Percentiles rank a stretch among this genome's conserved stretches.
These are phyloP conservation scores for Heritiera littoralis DNA, from an alignment of 345 rosid species.

Conservation along the genomic window DNA sequence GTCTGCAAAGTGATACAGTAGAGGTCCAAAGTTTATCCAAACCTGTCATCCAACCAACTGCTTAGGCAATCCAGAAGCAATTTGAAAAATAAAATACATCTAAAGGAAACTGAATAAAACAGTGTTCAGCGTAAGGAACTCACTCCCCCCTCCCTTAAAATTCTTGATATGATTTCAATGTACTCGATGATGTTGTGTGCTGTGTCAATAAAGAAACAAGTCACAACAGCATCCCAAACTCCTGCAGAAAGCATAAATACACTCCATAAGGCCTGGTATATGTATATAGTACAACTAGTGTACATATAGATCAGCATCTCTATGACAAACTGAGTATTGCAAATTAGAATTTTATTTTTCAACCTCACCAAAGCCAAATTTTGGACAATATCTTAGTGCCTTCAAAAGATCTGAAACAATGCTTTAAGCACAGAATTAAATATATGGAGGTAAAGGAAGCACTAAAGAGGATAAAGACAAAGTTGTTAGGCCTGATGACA, in stretches of 20 bases:
- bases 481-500: too few species aligned
- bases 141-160: conserved; percentile 94
- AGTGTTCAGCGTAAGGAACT: conserved; percentile 30
- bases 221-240: conserved; percentile 91
- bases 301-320: not conserved
- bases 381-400: too few species aligned
- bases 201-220: conserved; percentile 95
- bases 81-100: not conserved
- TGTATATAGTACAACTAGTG: not conserved
- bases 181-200: conserved; percentile 93
- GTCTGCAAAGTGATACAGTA: conserved; percentile 92
- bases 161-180: conserved; percentile 87
- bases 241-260: conserved; percentile 53
- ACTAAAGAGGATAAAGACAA: too few species aligned
- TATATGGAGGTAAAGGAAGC: too few species aligned
- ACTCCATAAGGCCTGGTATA: conserved; percentile 16
- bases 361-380: not conserved
- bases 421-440: too few species aligned
- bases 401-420: too few species aligned
- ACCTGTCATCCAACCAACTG: conserved; percentile 48
- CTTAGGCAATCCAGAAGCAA: conserved; percentile 22
- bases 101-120: conserved; percentile 19
- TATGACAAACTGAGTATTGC: not conserved
- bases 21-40: conserved; percentile 96
- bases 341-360: not conserved